These are phyloP conservation scores for Cryptococcus sp. DNA, from an alignment of 1,284 basidiomycete genomes.

Conservation along the genomic window DNA sequence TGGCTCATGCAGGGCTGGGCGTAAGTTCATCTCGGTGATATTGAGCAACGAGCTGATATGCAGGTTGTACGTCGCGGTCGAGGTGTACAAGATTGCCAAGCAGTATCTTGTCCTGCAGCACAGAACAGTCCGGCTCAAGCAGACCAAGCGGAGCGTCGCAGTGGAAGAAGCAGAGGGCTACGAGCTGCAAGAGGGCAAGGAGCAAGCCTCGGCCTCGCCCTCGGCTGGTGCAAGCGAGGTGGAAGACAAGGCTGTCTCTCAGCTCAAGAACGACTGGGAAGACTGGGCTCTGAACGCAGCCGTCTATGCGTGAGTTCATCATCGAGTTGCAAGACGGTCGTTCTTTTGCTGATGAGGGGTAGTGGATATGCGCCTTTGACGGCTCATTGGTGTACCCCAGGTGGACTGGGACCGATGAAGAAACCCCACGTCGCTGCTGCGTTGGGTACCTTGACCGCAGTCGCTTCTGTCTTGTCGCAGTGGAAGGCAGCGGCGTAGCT, in stretches of 20 bases:
- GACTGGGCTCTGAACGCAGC: conserved; percentile 24
- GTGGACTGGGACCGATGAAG: conserved; percentile 34
- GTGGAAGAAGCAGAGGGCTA: conserved; percentile 31
- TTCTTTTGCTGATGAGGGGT: not conserved
- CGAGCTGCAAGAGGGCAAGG: conserved; percentile 24
- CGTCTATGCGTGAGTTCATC: conserved; percentile 26
- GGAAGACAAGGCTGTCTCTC: conserved; percentile 1
- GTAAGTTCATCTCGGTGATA: conserved; percentile 21
- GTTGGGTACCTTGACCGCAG: conserved; percentile 30
- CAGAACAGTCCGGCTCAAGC: conserved; percentile 18
- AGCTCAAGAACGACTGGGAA: conserved; percentile 26
- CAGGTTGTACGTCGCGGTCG: conserved; percentile 39
- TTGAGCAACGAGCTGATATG: not conserved
- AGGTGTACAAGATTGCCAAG: conserved; percentile 27
- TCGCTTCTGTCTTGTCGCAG: conserved; percentile 5
- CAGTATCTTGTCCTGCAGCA: conserved; percentile 17
- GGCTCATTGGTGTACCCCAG: conserved; percentile 41
- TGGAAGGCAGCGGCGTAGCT: conserved; percentile 2
- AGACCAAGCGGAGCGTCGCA: conserved; percentile 15
- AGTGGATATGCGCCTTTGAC: conserved; percentile 45
- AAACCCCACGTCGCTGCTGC: conserved; percentile 31
- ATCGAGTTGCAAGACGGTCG: not conserved
- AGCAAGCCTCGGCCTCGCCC: not conserved
- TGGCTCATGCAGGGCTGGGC: conserved; percentile 45
- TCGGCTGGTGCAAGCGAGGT: not conserved